Conservation (phyloP, 1,139 yeast species). For the Schizosaccharomyces versatilis region DNA sequence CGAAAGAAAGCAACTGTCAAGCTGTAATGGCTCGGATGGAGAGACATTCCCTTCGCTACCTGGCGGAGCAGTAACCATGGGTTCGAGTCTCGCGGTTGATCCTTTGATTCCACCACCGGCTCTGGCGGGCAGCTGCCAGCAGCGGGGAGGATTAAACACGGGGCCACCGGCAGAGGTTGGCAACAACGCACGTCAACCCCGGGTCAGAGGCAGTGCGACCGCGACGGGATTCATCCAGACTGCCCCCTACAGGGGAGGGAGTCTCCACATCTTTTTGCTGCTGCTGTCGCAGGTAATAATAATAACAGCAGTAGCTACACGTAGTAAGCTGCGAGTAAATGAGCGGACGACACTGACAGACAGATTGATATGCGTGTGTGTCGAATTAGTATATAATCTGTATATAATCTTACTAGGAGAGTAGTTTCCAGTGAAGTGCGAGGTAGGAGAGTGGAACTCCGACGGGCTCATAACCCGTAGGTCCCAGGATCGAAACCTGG, state of each 20-base stretch:
- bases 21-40: constrained; percentile 2
- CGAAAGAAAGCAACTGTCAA: too few species aligned
- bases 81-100: constrained; percentile 3
- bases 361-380: too few species aligned
- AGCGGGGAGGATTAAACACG: not conserved
- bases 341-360: too few species aligned
- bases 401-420: too few species aligned
- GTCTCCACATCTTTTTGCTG: too few species aligned
- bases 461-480: too few species aligned
- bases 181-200: constrained; percentile 1
- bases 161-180: constrained; percentile 2
- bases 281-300: not conserved
- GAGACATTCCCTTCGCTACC: too few species aligned
- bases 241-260: not conserved
- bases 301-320: not conserved
- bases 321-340: too few species aligned
- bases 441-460: too few species aligned
- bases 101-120: not conserved
- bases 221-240: not conserved
- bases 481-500: too few species aligned
- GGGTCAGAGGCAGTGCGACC: constrained; percentile 2
- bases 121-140: not conserved
- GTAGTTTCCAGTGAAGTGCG: too few species aligned
- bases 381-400: too few species aligned
- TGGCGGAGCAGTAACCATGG: not conserved